Conservation (phyloP, 371 early-diverging fungal species). For the Phascolomyces articulosus region DNA sequence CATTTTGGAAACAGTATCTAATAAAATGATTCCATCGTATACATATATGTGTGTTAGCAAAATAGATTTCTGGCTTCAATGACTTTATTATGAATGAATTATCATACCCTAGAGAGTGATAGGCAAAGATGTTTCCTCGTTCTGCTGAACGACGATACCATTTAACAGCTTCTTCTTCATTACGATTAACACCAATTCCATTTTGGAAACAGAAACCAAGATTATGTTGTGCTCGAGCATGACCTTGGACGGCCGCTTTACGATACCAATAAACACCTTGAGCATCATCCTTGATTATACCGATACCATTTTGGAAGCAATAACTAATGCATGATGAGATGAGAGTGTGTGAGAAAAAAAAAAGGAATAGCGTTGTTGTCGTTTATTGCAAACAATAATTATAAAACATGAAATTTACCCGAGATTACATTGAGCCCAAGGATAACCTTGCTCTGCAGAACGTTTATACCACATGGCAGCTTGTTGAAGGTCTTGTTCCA, state of each 20-base stretch:
- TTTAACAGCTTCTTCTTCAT: conserved; percentile 65
- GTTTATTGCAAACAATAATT: too few species aligned
- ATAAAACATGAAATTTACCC: not conserved
- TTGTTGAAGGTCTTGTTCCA: conserved; percentile 47
- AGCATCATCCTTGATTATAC: conserved; percentile 62
- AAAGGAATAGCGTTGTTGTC: too few species aligned
- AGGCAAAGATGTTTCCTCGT: conserved; percentile 78
- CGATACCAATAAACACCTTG: conserved; percentile 71
- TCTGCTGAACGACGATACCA: conserved; percentile 79
- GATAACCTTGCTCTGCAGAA: conserved; percentile 67
- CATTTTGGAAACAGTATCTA: conserved; percentile 82
- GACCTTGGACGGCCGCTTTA: conserved; percentile 19
- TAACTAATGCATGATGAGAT: conserved; percentile 73
- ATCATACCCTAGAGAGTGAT: conserved; percentile 82
- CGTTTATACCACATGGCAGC: conserved; percentile 71
- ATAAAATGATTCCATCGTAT: too few species aligned
- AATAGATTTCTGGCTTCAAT: too few species aligned
- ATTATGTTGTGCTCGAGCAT: conserved; percentile 82
- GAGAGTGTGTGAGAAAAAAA: too few species aligned
- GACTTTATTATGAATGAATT: too few species aligned
- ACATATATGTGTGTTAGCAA: too few species aligned
- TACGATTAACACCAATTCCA: conserved; percentile 71
- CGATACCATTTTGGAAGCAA: conserved; percentile 87
- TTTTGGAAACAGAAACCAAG: conserved; percentile 89
- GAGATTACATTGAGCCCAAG: conserved; percentile 42